Percentiles rank a stretch among this genome's conserved stretches.
phyloP scores from a whole-genome alignment of 2,329 filamentous ascomycete genomes.

The Fusarium succisae region DNA sequence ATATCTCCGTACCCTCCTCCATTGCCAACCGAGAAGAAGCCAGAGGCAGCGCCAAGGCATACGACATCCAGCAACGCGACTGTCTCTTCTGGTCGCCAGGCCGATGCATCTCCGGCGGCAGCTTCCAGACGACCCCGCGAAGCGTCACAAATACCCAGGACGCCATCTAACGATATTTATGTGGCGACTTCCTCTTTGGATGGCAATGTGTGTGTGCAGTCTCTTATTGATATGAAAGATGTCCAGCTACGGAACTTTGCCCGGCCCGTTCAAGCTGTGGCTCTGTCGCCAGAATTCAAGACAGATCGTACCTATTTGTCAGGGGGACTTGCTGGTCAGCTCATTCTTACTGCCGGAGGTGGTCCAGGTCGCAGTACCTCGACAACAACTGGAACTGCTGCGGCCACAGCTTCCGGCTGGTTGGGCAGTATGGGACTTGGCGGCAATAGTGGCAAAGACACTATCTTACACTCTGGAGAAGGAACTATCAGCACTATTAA shows the following conservation, averaged over 20 bases:
- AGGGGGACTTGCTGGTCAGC: constrained; percentile 85
- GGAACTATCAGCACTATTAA: constrained; percentile 91
- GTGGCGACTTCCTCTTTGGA: constrained; percentile 95
- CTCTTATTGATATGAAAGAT: constrained; percentile 86
- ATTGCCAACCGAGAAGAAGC: constrained; percentile 55
- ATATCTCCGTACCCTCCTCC: constrained; percentile 83
- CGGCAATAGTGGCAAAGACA: constrained; percentile 82
- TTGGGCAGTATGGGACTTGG: constrained; percentile 87
- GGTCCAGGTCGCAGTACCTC: constrained; percentile 84
- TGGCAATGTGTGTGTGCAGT: constrained; percentile 92
- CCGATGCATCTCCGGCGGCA: constrained; percentile 57
- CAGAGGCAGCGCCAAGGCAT: constrained; percentile 52
- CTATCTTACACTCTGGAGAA: constrained; percentile 88
- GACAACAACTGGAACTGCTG: constrained; percentile 84
- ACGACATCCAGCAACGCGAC: constrained; percentile 48
- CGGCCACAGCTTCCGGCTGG: constrained; percentile 89
- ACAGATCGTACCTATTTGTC: constrained; percentile 89
- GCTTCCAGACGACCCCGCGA: constrained; percentile 63
- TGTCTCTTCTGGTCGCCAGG: constrained; percentile 45
- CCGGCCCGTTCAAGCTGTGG: constrained; percentile 89
- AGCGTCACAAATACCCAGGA: constrained; percentile 70
- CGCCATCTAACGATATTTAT: constrained; percentile 88
- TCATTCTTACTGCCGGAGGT: constrained; percentile 87
- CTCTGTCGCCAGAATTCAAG: constrained; percentile 94
- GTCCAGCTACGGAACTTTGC: constrained; percentile 93